These are phyloP conservation scores for Nematocida displodere DNA, from an alignment of 371 early-diverging fungal genomes.

Conservation along the genomic window DNA sequence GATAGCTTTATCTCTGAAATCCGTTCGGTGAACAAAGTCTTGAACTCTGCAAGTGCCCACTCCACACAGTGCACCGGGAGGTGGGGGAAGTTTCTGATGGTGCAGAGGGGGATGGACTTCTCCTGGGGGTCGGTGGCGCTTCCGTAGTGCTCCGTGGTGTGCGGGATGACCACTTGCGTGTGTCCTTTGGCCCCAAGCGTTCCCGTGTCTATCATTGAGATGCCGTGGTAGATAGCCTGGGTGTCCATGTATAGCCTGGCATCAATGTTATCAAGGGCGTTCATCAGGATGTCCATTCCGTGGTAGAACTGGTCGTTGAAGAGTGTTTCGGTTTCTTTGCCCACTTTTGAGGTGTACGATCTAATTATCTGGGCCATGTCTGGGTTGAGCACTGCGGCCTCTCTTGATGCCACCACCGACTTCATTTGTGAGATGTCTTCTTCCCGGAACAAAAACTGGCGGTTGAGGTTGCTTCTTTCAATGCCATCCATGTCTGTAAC, in stretches of 20 bases:
- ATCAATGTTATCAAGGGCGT: constrained; percentile 97
- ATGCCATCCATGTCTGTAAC: constrained; percentile 99
- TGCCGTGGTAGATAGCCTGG: constrained; percentile 86
- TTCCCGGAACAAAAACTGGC: constrained; percentile 91
- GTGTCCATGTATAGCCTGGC: constrained; percentile 94
- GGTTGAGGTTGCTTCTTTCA: constrained; percentile 89
- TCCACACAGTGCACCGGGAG: constrained; percentile 99
- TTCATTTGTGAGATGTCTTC: constrained; percentile 85
- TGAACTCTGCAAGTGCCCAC: constrained; percentile 90
- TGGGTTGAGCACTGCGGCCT: constrained; percentile 83
- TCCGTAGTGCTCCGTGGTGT: constrained; percentile 91
- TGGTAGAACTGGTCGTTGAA: constrained; percentile 89
- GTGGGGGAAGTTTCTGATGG: constrained; percentile 97
- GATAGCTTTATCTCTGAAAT: constrained; percentile 15
- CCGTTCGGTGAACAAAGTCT: constrained; percentile 72
- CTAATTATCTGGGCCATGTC: constrained; percentile 70
- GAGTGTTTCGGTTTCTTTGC: constrained; percentile 83
- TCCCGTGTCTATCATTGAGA: constrained; percentile 91
- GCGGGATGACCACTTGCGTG: constrained; percentile 72
- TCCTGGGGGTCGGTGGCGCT: constrained; percentile 96
- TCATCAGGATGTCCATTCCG: constrained; percentile 79
- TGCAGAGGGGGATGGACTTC: constrained; percentile 96
- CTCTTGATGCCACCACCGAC: constrained; percentile 82
- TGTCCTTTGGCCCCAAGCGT: constrained; percentile 99
- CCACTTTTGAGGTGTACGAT: constrained; percentile 85